Percentiles rank a stretch among this genome's conserved stretches.
phyloP scores from a whole-genome alignment of 1,139 yeast genomes.

The Nematodospora anomalae region DNA sequence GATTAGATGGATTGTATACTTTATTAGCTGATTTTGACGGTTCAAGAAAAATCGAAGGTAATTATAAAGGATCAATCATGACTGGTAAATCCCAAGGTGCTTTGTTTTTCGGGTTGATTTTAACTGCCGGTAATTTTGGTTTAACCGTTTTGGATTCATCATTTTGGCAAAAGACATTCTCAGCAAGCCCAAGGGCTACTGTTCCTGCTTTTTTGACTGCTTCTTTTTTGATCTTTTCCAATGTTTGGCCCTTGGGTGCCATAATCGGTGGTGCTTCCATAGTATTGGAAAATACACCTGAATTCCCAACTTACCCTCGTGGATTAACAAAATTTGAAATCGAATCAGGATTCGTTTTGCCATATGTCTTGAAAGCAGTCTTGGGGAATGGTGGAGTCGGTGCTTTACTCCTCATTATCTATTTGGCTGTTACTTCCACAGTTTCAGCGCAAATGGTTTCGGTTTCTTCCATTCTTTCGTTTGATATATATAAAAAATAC shows the following conservation, averaged over 20 bases:
- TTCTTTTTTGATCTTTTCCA: slow-evolving; percentile 31
- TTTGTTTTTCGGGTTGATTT: slow-evolving; percentile 29
- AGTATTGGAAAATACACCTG: slow-evolving; percentile 24
- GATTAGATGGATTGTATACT: slow-evolving; percentile 30
- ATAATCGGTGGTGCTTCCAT: slow-evolving; percentile 28
- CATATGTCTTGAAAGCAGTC: slow-evolving; percentile 27
- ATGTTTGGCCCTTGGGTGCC: slow-evolving; percentile 35
- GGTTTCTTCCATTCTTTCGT: slow-evolving; percentile 30
- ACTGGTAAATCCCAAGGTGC: slow-evolving; percentile 37
- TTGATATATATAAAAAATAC: slow-evolving; percentile 32
- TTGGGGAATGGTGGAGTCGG: slow-evolving; percentile 32
- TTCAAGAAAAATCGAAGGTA: slow-evolving; percentile 28
- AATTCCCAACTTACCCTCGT: slow-evolving; percentile 33
- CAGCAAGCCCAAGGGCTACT: slow-evolving; percentile 33
- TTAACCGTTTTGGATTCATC: slow-evolving; percentile 33
- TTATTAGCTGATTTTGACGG: slow-evolving; percentile 19
- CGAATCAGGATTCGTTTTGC: slow-evolving; percentile 29
- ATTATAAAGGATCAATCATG: slow-evolving; percentile 32
- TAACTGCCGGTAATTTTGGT: slow-evolving; percentile 31
- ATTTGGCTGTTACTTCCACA: slow-evolving; percentile 34
- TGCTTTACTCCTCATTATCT: slow-evolving; percentile 27
- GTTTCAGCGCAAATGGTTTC: slow-evolving; percentile 35
- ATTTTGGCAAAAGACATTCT: slow-evolving; percentile 36
- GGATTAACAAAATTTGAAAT: slow-evolving; percentile 26
- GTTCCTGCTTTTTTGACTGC: slow-evolving; percentile 41